Evolutionary conservation across 2,329 filamentous ascomycete species (phyloP), one percentile per base, ranked within the genome.

Genomic region (Cercospora sojina): DNA sequence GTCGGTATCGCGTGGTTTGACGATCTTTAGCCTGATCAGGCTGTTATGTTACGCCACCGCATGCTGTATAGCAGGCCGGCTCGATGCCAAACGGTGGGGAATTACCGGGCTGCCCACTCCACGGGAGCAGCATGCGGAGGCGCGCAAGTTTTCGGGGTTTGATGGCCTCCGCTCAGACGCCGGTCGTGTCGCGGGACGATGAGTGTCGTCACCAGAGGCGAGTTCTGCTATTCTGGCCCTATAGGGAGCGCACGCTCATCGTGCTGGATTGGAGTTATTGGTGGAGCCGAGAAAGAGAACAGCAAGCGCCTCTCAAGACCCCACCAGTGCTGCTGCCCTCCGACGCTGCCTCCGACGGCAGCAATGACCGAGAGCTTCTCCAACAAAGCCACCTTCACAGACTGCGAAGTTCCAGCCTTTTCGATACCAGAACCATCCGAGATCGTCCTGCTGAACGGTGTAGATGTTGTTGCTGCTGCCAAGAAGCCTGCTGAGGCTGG

Each of bases 121-220:
- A 20, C 53, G 32, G 53, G 53, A 20, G 53, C 27, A 56, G 2
- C 9, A 10, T 31, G 53, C 31, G 53, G 53, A 56, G 53, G 27
- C 18, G 13, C 53, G 31, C n/a, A 35, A 56, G n/a, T n/a, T 56
- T 35, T 56, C 53, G 53, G 27, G 53, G n/a, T 56, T 56, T 56
- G 53, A 56, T 31, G 31, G 53, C 20, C 6, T 32, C 16, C 18
- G 16, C 16, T 18, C 53, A 32, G 53, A 56, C 12, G 53, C 53
- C 53, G 53, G 31, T 3, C 9, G 18, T 56, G 53, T 32, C 16
- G 53, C 10, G 12, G 29, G 23, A 31, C 20, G 16, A 10, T 23
- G 18, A 56, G 25, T 16, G 47, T 51, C 47, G 23, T 51, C 47
- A 27, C 47, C 1, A 2, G 47, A 51, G 23, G 23, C 2, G 23